Percentiles rank a stretch among this genome's conserved stretches.
These are phyloP conservation scores for Ascochyta pisi DNA, from an alignment of 2,329 filamentous ascomycete species.

Conservation along the genomic window DNA sequence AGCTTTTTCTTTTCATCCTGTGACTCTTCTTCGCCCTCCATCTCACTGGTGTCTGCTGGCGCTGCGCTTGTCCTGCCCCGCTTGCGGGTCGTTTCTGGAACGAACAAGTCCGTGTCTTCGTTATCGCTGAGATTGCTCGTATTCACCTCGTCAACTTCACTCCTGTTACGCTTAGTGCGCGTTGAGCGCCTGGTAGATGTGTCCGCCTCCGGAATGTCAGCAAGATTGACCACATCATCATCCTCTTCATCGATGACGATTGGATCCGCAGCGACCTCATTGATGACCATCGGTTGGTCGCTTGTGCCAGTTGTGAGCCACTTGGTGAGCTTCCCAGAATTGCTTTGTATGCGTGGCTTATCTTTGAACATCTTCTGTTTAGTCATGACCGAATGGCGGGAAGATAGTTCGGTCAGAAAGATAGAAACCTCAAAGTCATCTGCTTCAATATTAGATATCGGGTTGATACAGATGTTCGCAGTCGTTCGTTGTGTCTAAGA, in stretches of 20 bases:
- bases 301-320: slow-evolving; percentile 52
- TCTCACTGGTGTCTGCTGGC: slow-evolving; percentile 20
- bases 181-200: slow-evolving; percentile 21
- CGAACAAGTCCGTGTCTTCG: slow-evolving; percentile 43
- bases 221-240: slow-evolving; percentile 61
- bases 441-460: slow-evolving; percentile 48
- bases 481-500: not conserved
- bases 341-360: slow-evolving; percentile 54
- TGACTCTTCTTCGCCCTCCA: slow-evolving; percentile 30
- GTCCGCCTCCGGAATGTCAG: slow-evolving; percentile 62
- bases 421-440: slow-evolving; percentile 97
- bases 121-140: slow-evolving; percentile 34
- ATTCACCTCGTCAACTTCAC: slow-evolving; percentile 15
- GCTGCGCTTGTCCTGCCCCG: slow-evolving; percentile 28
- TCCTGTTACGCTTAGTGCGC: slow-evolving; percentile 25
- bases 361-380: slow-evolving; percentile 77
- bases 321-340: slow-evolving; percentile 55
- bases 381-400: slow-evolving; percentile 82
- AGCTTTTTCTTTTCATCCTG: slow-evolving; percentile 94
- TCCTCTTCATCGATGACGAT: slow-evolving; percentile 63
- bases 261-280: slow-evolving; percentile 54
- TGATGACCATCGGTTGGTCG: slow-evolving; percentile 52
- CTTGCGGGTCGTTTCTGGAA: slow-evolving; percentile 25
- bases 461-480: slow-evolving; percentile 17
- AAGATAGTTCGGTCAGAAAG: slow-evolving; percentile 86